These are phyloP conservation scores for Aspergillus carlsbadensis DNA, from an alignment of 495 filamentous ascomycete genomes.

Conservation along the genomic window DNA sequence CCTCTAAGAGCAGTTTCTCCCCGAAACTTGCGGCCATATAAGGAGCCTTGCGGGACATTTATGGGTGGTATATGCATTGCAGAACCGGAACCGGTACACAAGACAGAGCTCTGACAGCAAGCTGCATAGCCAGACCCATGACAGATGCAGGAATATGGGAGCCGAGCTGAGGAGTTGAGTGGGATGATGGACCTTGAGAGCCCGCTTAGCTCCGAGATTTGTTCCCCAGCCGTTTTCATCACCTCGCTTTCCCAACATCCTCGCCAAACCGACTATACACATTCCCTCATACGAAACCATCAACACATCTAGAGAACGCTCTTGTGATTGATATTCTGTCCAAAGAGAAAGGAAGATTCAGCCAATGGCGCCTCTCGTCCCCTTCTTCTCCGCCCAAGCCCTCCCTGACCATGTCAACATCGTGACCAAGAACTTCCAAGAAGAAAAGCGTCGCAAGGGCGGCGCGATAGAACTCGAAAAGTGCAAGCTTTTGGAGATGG, in stretches of 20 bases:
- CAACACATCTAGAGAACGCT: not conserved
- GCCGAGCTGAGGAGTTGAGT: too few relatives aligned
- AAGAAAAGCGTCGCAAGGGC: conserved; percentile 45
- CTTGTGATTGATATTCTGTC: too few relatives aligned
- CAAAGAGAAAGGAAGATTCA: not conserved
- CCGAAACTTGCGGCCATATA: conserved; percentile 51
- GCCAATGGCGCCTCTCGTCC: conserved; percentile 44
- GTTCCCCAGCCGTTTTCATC: not conserved
- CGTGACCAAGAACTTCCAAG: conserved; percentile 39
- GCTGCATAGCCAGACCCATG: not conserved
- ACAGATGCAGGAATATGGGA: not conserved
- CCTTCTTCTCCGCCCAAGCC: conserved; percentile 37
- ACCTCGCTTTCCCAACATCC: not conserved
- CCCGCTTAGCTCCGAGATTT: not conserved
- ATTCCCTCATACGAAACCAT: not conserved
- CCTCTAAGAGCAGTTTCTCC: conserved; percentile 60
- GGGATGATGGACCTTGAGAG: not conserved
- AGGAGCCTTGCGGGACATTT: conserved; percentile 11
- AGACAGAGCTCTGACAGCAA: not conserved
- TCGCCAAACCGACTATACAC: not conserved
- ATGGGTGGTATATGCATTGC: not conserved
- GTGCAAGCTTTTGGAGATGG: conserved; percentile 73
- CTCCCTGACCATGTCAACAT: conserved; percentile 45
- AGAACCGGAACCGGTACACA: not conserved
- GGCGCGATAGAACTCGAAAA: conserved; percentile 55